These are phyloP conservation scores for Pseudogymnoascus sp. DNA, from an alignment of 2,329 filamentous ascomycete species.

Conservation along the genomic window DNA sequence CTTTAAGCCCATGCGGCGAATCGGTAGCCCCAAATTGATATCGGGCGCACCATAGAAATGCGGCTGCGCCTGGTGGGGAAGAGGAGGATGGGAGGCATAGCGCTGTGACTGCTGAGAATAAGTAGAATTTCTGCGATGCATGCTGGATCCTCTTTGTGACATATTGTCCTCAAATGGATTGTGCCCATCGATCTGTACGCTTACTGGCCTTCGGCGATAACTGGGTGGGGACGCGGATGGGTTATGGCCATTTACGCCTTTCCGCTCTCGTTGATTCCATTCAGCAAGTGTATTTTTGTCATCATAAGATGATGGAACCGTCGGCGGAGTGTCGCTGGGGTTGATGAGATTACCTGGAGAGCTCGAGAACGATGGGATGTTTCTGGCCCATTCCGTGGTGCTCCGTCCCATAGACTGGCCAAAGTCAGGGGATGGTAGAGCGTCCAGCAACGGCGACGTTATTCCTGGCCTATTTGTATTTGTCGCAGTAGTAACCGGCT, in stretches of 20 bases:
- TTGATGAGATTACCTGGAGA: conserved; percentile 37
- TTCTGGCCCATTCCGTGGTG: conserved; percentile 41
- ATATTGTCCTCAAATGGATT: conserved; percentile 43
- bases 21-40: conserved; percentile 54
- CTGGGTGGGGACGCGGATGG: conserved; percentile 30
- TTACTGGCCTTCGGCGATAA: conserved; percentile 43
- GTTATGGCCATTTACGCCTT: conserved; percentile 21
- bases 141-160: conserved; percentile 37
- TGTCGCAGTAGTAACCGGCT: conserved; percentile 21
- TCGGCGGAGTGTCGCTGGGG: conserved; percentile 40
- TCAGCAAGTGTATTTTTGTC: conserved; percentile 24
- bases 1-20: conserved; percentile 47
- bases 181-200: conserved; percentile 41
- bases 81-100: conserved; percentile 52
- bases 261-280: conserved; percentile 28
- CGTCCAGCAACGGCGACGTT: conserved; percentile 28
- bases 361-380: conserved; percentile 37
- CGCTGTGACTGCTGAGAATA: conserved; percentile 43
- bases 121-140: conserved; percentile 44
- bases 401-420: conserved; percentile 25
- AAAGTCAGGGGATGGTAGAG: conserved; percentile 27
- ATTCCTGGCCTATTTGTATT: conserved; percentile 21
- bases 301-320: conserved; percentile 30
- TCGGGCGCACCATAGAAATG: conserved; percentile 74
- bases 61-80: conserved; percentile 68